Base-by-base conservation (phyloP, 2,329 filamentous ascomycete species). In the Colletotrichum tamarilloi region DNA sequence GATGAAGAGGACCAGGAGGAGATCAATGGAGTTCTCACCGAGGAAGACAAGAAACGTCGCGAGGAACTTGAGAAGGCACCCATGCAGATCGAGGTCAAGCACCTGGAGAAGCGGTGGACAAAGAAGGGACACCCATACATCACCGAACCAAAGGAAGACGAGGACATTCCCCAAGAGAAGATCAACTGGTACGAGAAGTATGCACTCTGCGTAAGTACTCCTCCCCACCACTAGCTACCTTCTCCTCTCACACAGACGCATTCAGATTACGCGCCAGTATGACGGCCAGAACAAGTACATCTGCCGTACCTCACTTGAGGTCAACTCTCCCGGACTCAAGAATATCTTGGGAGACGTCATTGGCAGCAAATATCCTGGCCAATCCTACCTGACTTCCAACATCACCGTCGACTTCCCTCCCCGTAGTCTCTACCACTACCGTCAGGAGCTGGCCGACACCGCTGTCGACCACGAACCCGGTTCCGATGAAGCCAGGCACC, bases 81-180 rank as follows among this genome's bases (percentile, higher is more conserved):
- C 24, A 79, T 79, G 78, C 77, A 76, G 38, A 60, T 76, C 22
- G 77, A 80, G 66, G 76, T 82, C 66, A 81, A 81, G 71, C 78
- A 81, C 60, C 78, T 82, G 19, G 80, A 82, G 59, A 79, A 77
- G 59, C 79, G 78, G 26, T 79, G 77, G 67, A 80, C 79, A 59
- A 76, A 76, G 46, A 77, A 80, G 68, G 77, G 78, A 6, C 75
- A 76, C 22, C 67, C 67, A 9, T 79, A 78, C 56, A 77, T 81
- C 59, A 74, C 75, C 32, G 81, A 82, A 71, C 78, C 79, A 16
- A 77, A 77, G 62, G 77, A 79, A 59, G 80, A 75, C 46, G 79
- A 76, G 52, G 77, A 75, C 55, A 76, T 76, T 38, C 79, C 75
- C 5, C 79, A 77, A 26, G 67, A 79, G 12, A 77, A 78, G 68